Evolutionary conservation across 2,329 filamentous ascomycete species (phyloP), one percentile per base, ranked within the genome.

Genomic region (Alternaria alternata): DNA sequence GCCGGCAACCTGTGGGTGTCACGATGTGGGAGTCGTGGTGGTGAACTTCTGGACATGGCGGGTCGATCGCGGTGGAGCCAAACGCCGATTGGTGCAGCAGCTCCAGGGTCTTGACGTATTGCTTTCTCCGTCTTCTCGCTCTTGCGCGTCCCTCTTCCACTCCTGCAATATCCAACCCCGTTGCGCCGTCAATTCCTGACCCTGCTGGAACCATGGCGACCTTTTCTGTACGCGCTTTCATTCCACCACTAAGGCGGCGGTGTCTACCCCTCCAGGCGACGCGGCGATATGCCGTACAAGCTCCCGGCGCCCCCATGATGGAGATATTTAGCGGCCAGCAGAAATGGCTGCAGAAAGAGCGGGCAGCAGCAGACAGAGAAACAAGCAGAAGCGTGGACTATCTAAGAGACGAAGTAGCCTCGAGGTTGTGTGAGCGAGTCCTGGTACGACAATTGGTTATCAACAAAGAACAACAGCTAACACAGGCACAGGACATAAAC

Each of bases 301-400:
- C 91, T 20, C 85, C 92, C 2, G 91, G 92, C 61, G 87, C 88
- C 41, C 91, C 93, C 26, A 88, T 89, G 38, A 88, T 96, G 69
- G 90, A 97, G 69, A 91, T 99, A 78, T 99, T 99, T 87, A 96
- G 96, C 80, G 87, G 89, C 63, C 87, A 87, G 68, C 88, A 89
- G 22, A 99, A 99, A 84, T 94, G 91, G 84, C 82, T 95, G 49
- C 95, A 99, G 77, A 96, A 93, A 78, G 93, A 98, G 78, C 88
- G 94, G 63, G 91, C 93, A 1, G 94, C 92, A 0, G 76, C 83
- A 46, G 84, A 94, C 74, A 82, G 86, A 9, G 87, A 92, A 65
- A 80, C 85, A 64, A 93, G 93, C 75, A 87, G 94, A 16, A 87
- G 91, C 71, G 90, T 93, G 24, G 95, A 98, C 81, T 98, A 98